These are phyloP conservation scores for Camptophora hylomeconis DNA, from an alignment of 2,329 filamentous ascomycete genomes.

Conservation along the genomic window DNA sequence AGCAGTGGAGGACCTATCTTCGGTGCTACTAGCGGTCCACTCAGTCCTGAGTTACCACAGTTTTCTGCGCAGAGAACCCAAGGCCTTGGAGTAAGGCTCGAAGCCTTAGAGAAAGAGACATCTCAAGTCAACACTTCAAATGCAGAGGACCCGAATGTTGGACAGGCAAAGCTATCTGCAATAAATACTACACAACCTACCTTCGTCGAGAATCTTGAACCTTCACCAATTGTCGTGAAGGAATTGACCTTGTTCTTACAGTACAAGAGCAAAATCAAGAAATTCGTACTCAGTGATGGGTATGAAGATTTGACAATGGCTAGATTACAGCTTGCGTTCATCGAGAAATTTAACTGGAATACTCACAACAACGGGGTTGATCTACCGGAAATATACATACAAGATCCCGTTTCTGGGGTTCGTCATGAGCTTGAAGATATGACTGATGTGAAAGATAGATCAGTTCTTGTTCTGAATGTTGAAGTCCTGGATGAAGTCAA, in stretches of 20 bases:
- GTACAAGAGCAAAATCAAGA: conserved; percentile 18
- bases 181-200: conserved; percentile 29
- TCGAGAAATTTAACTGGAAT: conserved; percentile 98
- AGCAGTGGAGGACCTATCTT: conserved; percentile 24
- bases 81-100: too few relatives aligned
- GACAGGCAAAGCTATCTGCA: too few relatives aligned
- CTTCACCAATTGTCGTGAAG: conserved; percentile 63
- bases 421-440: conserved; percentile 92
- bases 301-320: conserved; percentile 75
- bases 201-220: conserved; percentile 44
- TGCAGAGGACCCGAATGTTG: too few relatives aligned
- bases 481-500: conserved; percentile 94
- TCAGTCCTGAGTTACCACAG: too few relatives aligned
- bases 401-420: conserved; percentile 90
- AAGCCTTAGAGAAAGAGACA: too few relatives aligned
- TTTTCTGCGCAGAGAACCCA: too few relatives aligned
- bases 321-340: conserved; percentile 84
- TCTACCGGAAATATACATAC: conserved; percentile 92
- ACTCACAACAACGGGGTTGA: conserved; percentile 88
- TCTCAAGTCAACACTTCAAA: too few relatives aligned
- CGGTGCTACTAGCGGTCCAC: conserved; percentile 48
- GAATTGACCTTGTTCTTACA: conserved; percentile 70
- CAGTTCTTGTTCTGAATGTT: conserved; percentile 87
- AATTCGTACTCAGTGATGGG: conserved; percentile 33
- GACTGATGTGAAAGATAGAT: conserved; percentile 82